Evolutionary conservation across 192 early-diverging fungal species (phyloP).

Genomic region (Coemansia sp.): DNA sequence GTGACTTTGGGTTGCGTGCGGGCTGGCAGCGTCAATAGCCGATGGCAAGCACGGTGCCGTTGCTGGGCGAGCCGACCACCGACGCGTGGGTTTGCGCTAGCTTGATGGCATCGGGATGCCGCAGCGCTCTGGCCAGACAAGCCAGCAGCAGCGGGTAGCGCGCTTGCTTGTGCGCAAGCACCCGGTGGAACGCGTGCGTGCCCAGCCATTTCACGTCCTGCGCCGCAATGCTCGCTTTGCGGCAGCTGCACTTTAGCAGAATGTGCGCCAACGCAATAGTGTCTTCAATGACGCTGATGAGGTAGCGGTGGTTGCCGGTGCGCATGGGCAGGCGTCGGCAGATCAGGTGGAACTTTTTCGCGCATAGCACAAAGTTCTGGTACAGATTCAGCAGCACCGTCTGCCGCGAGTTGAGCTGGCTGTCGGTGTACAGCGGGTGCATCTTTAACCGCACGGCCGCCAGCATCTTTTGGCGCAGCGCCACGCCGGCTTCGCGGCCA

Average conservation of each 20-base stretch:
- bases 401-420: constrained; percentile 54
- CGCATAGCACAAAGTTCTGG: constrained; percentile 69
- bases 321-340: constrained; percentile 14
- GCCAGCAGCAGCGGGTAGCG: constrained; percentile 30
- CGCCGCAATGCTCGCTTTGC: constrained; percentile 13
- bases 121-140: constrained; percentile 8
- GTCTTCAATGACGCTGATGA: constrained; percentile 14
- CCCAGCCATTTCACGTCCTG: constrained; percentile 49
- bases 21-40: constrained; percentile 8
- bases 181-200: constrained; percentile 42
- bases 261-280: constrained; percentile 16
- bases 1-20: neutral
- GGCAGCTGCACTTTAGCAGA: constrained; percentile 22
- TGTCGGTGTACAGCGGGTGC: constrained; percentile 61
- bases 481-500: constrained; percentile 21
- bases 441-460: constrained; percentile 19
- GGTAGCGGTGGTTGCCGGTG: constrained; percentile 14
- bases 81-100: constrained; percentile 5
- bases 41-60: constrained; percentile 20
- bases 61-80: constrained; percentile 19
- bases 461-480: constrained; percentile 52
- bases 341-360: constrained; percentile 60
- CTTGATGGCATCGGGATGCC: constrained; percentile 9
- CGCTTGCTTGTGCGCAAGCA: constrained; percentile 46
- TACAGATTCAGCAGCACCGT: constrained; percentile 73